Conservation (phyloP, 345 rosid genomes). For the Syzygium oleosum region DNA sequence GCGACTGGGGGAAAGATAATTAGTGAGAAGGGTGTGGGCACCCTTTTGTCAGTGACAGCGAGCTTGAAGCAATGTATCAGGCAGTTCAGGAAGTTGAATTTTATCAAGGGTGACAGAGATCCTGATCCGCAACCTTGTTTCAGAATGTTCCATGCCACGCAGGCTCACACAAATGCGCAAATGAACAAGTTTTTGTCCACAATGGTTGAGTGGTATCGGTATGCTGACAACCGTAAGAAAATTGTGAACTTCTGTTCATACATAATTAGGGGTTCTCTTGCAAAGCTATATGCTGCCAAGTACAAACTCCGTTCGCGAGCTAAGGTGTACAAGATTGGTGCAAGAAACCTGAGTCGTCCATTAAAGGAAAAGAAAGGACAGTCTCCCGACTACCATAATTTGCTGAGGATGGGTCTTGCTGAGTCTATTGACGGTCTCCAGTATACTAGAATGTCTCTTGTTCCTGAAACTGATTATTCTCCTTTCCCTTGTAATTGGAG, state of each 20-base stretch:
- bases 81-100: conserved; percentile 79
- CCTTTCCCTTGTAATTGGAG: conserved; percentile 88
- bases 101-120: conserved; percentile 89
- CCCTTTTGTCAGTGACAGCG: conserved; percentile 83
- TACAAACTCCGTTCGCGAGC: conserved; percentile 93
- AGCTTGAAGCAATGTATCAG: conserved; percentile 92
- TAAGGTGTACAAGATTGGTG: conserved; percentile 73
- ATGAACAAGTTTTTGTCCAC: conserved; percentile 90
- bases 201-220: conserved; percentile 88
- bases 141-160: conserved; percentile 94
- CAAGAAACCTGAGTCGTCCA: conserved; percentile 65
- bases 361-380: conserved; percentile 87
- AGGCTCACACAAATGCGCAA: conserved; percentile 92
- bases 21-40: conserved; percentile 98
- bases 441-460: conserved; percentile 91
- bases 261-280: conserved; percentile 78
- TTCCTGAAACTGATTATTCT: conserved; percentile 82
- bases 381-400: conserved; percentile 77
- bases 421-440: conserved; percentile 91
- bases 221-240: conserved; percentile 83
- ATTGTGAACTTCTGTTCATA: conserved; percentile 91
- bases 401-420: conserved; percentile 82
- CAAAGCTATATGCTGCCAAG: conserved; percentile 94
- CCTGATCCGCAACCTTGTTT: conserved; percentile 98
- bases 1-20: conserved; percentile 97